Conservation (phyloP, 768 basidiomycete species). For the Suillus occidentalis region DNA sequence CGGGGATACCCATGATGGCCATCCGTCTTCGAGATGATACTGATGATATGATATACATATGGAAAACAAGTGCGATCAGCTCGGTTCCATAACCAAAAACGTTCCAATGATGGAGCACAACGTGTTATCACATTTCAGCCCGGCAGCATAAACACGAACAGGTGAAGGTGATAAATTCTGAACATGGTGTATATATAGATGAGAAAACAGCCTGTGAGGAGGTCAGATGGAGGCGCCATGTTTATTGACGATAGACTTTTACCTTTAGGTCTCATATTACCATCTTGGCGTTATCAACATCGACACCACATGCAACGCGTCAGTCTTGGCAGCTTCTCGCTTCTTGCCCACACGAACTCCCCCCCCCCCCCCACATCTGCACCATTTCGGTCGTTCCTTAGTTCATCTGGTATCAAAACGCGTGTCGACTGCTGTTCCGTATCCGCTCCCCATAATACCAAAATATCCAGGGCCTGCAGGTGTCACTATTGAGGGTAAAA, state of each 20-base stretch:
- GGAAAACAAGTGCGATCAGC: not conserved
- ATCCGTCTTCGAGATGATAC: conserved; percentile 49
- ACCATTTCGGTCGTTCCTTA: not conserved
- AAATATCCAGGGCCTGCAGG: conserved; percentile 39
- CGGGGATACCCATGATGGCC: conserved; percentile 47
- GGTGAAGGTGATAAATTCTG: conserved; percentile 32
- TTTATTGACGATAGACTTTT: too few species aligned
- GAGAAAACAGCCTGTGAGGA: too few species aligned
- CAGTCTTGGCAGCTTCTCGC: not conserved
- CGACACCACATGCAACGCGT: not conserved
- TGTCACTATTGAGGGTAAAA: not conserved
- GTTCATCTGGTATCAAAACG: conserved; percentile 11
- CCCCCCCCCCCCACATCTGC: too few species aligned
- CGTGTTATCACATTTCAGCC: conserved; percentile 77
- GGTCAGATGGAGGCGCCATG: too few species aligned
- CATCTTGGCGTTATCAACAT: too few species aligned
- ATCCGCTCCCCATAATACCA: conserved; percentile 53
- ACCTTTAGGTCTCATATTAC: too few species aligned
- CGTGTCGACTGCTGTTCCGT: conserved; percentile 46
- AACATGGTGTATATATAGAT: too few species aligned
- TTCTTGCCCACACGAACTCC: too few species aligned
- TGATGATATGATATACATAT: conserved; percentile 65
- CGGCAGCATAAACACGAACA: conserved; percentile 50
- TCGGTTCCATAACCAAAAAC: too few species aligned
- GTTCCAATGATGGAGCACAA: too few species aligned